Evolutionary conservation across 108 stramenopile genomes (phyloP), one percentile per base, ranked within the genome.

Genomic region (Nannochloropsis oceanica): DNA sequence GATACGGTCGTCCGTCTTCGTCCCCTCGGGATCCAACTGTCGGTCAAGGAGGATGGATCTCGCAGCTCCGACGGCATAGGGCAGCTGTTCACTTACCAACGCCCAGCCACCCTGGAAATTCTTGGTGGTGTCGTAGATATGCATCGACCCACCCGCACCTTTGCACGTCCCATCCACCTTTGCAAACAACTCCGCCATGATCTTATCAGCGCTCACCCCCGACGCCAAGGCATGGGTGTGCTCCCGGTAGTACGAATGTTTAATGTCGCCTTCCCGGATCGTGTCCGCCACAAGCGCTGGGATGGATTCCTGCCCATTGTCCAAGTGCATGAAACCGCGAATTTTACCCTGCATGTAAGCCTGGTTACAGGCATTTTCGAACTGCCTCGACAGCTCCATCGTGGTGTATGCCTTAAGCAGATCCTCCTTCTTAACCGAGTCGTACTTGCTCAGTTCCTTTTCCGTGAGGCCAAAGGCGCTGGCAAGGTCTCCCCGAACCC

Each of bases 351-450:
- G 96, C 97, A 98, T 98, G 93, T 98, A 98, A 44, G 95, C 94
- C 88, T 97, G 96, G 91, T 96, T 97, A 93, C 97, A 98, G 46
- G 97, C 96, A 89, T 98, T 98, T 86, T 98, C 97, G 85, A 98
- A 98, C 82, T 93, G 93, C 80, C 97, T 43, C 43, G 83, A 89
- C 20, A 82, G 26, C 42, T 42, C 43, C 89, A 90, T 90, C 89
- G 89, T 90, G 42, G 86, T 85, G 87, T 90, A 90, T 7, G 85
- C 89, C 88, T 88, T 88, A 18, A 90, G 44, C 80, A 89, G 85
- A 27, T 90, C 89, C 85, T 89, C 88, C 82, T 90, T 90, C 24
- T 46, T 83, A 26, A 90, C 84, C 13, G 43, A 14, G 34, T 88
- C 82, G 83, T 90, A 90, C 0, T 84, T 82, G 26, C 24, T 79